Evolutionary conservation across 495 filamentous ascomycete species (phyloP), one percentile per base, ranked within the genome.

Genomic region (Neurospora sp.): DNA sequence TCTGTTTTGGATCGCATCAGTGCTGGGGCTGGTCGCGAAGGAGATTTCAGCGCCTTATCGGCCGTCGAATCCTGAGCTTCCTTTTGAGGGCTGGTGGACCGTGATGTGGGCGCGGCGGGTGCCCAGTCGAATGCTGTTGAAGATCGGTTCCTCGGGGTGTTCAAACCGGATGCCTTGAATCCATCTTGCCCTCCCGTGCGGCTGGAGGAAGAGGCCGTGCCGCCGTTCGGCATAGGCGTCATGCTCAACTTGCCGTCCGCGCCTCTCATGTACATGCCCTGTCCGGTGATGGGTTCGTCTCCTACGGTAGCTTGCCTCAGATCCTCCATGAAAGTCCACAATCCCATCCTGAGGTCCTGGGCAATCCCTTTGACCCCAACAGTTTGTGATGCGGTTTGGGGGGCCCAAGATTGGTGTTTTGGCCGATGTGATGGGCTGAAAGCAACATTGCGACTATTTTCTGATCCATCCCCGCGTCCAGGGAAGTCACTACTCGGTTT

Each of bases 271-370:
- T 85, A 78, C 76, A 82, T 71, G 35, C 82, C 84, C 20, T 84
- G 86, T 46, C 87, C 90, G 72, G 85, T 89, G 73, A 93, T 89
- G 12, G 89, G 92, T 81, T 98, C 96, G 39, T 98, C 96, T 46
- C 95, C 96, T 14, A 98, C 93, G 3, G 96, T 97, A 16, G 93
- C 96, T 83, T 99, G 96, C 75, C 94, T 87, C 37, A 99, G 87
- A 81, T 98, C 96, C 79, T 98, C 96, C 74, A 98, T 87, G 80
- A 98, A 99, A 16, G 93, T 97, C 93, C 93, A 96, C n/a, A 98
- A 84, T 0, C 96, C 96, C 49, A 94, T 90, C 75, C 91, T 91
- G 77, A 99, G 88, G 80, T 97, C 96, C 10, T 91, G 92, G 3
- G 96, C 95, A 80, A 98, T 92, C 79, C 97, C 93, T 78, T 94